Percentiles rank a stretch among this genome's conserved stretches.
These are phyloP conservation scores for Uncinocarpus reesii DNA, from an alignment of 2,329 filamentous ascomycete species.

Conservation along the genomic window DNA sequence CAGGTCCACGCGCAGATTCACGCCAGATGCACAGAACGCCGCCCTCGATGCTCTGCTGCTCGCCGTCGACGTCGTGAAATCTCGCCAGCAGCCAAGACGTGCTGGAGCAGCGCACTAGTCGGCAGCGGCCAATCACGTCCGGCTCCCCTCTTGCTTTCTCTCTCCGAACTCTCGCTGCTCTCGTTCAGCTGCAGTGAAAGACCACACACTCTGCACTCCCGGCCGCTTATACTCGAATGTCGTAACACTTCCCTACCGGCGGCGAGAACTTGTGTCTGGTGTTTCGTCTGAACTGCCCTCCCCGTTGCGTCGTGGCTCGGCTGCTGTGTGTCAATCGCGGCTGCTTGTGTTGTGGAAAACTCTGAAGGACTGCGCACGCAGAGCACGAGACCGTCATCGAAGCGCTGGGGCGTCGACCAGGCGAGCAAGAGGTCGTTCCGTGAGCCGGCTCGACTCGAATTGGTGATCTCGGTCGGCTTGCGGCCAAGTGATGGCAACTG, in stretches of 20 bases:
- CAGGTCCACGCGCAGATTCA: too few relatives aligned
- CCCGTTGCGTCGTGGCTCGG: neutral
- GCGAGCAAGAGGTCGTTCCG: neutral
- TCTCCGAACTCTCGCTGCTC: neutral
- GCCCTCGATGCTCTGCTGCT: too few relatives aligned
- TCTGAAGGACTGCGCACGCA: slow-evolving; percentile 8
- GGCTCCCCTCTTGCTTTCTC: slow-evolving; percentile 13
- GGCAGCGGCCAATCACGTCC: neutral
- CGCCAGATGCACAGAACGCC: too few relatives aligned
- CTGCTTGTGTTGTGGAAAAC: slow-evolving; percentile 3
- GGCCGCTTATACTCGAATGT: too few relatives aligned
- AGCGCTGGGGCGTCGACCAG: neutral
- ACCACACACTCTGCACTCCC: neutral
- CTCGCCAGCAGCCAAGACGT: neutral
- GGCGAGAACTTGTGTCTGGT: too few relatives aligned
- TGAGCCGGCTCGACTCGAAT: neutral
- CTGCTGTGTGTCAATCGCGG: neutral
- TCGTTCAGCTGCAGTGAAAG: neutral
- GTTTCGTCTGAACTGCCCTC: neutral
- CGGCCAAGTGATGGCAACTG: slow-evolving; percentile 10
- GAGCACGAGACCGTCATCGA: too few relatives aligned
- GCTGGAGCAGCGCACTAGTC: neutral
- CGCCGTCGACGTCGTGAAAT: too few relatives aligned
- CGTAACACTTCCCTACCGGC: too few relatives aligned
- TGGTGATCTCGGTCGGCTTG: slow-evolving; percentile 2